A percentile compares a stretch with the other conserved stretches of the same genome.
phyloP scores from a whole-genome alignment of 2,329 filamentous ascomycete species.

The Botrytis paeoniae region DNA sequence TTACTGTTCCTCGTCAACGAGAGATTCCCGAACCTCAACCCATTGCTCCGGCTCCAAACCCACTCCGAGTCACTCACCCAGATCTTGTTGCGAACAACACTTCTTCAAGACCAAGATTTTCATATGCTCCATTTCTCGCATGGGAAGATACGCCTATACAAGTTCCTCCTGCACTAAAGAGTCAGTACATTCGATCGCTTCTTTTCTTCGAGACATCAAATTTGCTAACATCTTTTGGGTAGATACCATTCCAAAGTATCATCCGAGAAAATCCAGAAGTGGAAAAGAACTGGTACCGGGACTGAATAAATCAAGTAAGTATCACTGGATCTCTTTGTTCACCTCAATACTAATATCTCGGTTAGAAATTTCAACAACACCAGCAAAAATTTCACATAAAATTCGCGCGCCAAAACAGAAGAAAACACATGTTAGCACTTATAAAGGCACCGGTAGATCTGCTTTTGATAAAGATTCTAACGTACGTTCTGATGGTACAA shows the following conservation, averaged over 20 bases:
- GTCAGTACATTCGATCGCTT: conserved; percentile 25
- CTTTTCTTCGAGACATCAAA: conserved; percentile 3
- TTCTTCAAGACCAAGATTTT: conserved; percentile 29
- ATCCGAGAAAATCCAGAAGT: conserved; percentile 35
- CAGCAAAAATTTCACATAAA: conserved; percentile 30
- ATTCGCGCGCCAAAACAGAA: conserved; percentile 29
- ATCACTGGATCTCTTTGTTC: conserved; percentile 6
- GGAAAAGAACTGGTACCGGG: conserved; percentile 35
- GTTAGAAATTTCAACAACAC: conserved; percentile 28
- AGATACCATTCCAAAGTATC: conserved; percentile 37
- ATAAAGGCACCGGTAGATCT: conserved; percentile 33
- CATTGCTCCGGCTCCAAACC: conserved; percentile 18
- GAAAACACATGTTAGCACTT: conserved; percentile 29
- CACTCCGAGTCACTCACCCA: conserved; percentile 31
- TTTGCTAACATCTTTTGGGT: neutral
- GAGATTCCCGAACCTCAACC: neutral
- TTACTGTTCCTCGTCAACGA: conserved; percentile 6
- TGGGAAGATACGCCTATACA: conserved; percentile 32
- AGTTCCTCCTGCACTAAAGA: conserved; percentile 34
- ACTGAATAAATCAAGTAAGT: conserved; percentile 35
- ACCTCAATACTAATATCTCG: conserved; percentile 9
- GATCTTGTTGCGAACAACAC: conserved; percentile 27
- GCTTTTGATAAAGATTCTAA: conserved; percentile 25
- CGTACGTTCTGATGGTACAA: conserved; percentile 27
- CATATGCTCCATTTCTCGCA: conserved; percentile 33